Evolutionary conservation across 345 rosid genomes (phyloP).

Genomic region (Nasturtium officinale): DNA sequence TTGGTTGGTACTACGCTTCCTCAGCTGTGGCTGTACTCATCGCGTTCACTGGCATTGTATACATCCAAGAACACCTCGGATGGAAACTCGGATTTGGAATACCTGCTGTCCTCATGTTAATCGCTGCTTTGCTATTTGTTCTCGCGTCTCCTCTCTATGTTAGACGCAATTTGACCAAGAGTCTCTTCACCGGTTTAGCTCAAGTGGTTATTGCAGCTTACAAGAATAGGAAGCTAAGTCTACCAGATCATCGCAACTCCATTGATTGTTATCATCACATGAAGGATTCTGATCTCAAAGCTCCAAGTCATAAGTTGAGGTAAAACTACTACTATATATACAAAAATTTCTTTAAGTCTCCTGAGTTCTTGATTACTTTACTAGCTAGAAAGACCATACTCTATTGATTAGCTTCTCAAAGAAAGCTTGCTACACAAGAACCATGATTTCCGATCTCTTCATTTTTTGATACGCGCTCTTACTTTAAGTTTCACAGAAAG

Average conservation of each 20-base stretch:
- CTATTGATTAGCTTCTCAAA: background rate
- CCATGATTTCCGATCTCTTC: background rate
- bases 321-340: constrained; percentile 20
- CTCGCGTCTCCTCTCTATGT: constrained; percentile 57
- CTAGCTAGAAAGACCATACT: constrained; percentile 12
- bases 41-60: constrained; percentile 60
- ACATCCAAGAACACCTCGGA: constrained; percentile 65
- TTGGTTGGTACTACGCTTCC: constrained; percentile 71
- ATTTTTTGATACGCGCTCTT: background rate
- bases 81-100: constrained; percentile 65
- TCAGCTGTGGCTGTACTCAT: constrained; percentile 52
- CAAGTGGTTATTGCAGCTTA: constrained; percentile 56
- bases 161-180: constrained; percentile 47
- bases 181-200: constrained; percentile 56
- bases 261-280: constrained; percentile 50
- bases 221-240: constrained; percentile 52
- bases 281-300: constrained; percentile 50
- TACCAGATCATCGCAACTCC: constrained; percentile 48
- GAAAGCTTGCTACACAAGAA: background rate
- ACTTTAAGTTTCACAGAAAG: constrained; percentile 54
- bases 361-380: background rate
- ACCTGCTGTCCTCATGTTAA: constrained; percentile 61
- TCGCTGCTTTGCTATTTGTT: constrained; percentile 50
- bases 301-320: constrained; percentile 63
- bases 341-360: background rate